A percentile compares a stretch with the other conserved stretches of the same genome.
These are phyloP conservation scores for Cavenderia fasciculata DNA, from an alignment of 78 protist species.

Conservation along the genomic window DNA sequence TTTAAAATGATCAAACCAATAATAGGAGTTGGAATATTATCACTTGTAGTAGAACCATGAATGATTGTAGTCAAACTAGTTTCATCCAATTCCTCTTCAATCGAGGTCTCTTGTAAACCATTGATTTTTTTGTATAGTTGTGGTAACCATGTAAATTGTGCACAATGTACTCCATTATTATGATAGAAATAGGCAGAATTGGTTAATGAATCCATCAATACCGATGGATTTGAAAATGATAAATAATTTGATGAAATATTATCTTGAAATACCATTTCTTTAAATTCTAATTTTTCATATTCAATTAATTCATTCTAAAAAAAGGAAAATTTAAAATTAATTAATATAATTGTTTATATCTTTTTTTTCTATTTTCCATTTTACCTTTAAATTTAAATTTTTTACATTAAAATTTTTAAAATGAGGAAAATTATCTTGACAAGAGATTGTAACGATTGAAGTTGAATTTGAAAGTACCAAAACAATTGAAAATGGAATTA, in stretches of 20 bases:
- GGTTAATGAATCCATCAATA: conserved; percentile 7
- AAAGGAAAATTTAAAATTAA: too few species aligned
- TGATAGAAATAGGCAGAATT: conserved; percentile 41
- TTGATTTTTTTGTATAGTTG: background rate
- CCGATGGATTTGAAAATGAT: conserved; percentile 31
- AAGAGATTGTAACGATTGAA: conserved; percentile 25
- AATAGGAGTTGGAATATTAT: conserved; percentile 27
- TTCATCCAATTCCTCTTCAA: conserved; percentile 2
- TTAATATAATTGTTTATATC: conserved; percentile 1
- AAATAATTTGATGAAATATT: conserved; percentile 6
- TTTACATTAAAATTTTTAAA: too few species aligned
- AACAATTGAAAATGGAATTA: too few species aligned
- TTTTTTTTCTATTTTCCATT: background rate
- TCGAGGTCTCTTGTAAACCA: background rate
- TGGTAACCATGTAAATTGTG: conserved; percentile 34
- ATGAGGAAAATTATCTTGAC: conserved; percentile 42
- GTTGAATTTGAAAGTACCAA: too few species aligned
- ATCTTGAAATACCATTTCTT: background rate
- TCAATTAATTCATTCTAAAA: conserved; percentile 2
- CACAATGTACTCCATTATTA: conserved; percentile 39
- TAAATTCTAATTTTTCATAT: conserved; percentile 40
- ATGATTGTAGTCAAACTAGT: conserved; percentile 1
- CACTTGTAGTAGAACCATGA: too few species aligned
- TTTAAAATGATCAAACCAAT: conserved; percentile 25
- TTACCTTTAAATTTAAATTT: too few species aligned